These are phyloP conservation scores for Petrea volubilis DNA, from an alignment of 257 asterid species.

Conservation along the genomic window DNA sequence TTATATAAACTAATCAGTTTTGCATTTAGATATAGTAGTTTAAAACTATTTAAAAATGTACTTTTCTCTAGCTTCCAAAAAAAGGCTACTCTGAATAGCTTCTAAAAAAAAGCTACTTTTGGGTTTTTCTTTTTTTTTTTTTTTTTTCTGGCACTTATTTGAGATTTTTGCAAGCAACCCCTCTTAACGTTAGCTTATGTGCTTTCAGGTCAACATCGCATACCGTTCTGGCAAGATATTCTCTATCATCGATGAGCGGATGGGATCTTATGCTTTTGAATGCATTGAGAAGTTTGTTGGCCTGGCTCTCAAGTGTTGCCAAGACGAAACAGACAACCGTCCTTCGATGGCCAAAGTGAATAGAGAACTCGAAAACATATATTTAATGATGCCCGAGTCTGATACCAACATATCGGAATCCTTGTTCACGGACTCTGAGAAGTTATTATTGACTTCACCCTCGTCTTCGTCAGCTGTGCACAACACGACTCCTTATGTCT, in stretches of 20 bases:
- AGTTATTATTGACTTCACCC: conserved; percentile 26
- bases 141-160: too few relatives aligned
- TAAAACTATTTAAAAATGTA: too few relatives aligned
- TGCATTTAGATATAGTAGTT: too few relatives aligned
- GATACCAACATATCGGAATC: conserved; percentile 43
- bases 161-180: too few relatives aligned
- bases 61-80: too few relatives aligned
- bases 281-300: conserved; percentile 61
- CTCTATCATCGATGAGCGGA: conserved; percentile 59
- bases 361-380: conserved; percentile 63
- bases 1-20: too few relatives aligned
- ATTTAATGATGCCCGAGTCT: conserved; percentile 61
- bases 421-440: conserved; percentile 26
- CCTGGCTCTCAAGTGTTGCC: conserved; percentile 74
- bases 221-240: conserved; percentile 62
- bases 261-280: conserved; percentile 75
- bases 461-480: conserved; percentile 40
- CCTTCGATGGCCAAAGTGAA: conserved; percentile 75
- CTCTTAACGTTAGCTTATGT: conserved; percentile 10
- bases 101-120: too few relatives aligned
- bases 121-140: too few relatives aligned
- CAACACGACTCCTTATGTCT: conserved; percentile 40
- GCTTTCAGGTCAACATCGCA: conserved; percentile 70
- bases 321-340: conserved; percentile 58
- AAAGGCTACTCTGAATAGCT: too few relatives aligned